Conservation (phyloP, 2,329 filamentous ascomycete species). For the Colletotrichum navitas region DNA sequence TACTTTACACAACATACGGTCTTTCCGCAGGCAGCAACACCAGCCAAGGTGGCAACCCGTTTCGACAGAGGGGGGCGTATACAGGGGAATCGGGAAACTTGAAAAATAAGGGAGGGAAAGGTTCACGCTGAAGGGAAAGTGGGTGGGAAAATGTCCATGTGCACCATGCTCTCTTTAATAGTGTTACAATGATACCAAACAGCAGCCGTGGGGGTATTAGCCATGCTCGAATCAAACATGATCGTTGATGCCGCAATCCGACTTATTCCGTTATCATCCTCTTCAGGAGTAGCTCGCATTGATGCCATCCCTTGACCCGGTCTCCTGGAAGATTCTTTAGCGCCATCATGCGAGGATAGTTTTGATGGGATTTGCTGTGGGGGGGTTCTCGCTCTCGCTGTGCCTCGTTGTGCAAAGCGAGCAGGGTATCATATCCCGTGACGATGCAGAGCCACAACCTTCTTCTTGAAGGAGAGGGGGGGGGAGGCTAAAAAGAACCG, state of each 20-base stretch:
- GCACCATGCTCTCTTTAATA: background rate
- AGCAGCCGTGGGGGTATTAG: conserved; percentile 1
- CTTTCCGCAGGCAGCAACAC: background rate
- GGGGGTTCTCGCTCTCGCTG: background rate
- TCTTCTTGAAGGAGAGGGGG: background rate
- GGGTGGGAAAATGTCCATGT: background rate
- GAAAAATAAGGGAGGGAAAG: background rate
- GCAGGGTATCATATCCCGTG: background rate
- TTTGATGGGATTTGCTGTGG: background rate
- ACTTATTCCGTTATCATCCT: background rate
- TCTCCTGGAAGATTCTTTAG: background rate
- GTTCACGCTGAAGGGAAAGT: background rate
- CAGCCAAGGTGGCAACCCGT: background rate
- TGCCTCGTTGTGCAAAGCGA: background rate
- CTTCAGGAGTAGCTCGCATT: background rate
- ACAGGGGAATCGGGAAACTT: background rate
- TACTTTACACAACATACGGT: background rate
- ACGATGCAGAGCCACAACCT: background rate
- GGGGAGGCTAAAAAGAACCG: background rate
- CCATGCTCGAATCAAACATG: background rate
- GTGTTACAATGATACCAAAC: conserved; percentile 15
- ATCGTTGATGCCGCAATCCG: background rate
- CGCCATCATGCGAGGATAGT: too few relatives aligned
- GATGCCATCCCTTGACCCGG: background rate
- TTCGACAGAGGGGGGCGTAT: background rate